These are phyloP conservation scores for Trichoderma polysporum DNA, from an alignment of 2,329 filamentous ascomycete species.

Conservation along the genomic window DNA sequence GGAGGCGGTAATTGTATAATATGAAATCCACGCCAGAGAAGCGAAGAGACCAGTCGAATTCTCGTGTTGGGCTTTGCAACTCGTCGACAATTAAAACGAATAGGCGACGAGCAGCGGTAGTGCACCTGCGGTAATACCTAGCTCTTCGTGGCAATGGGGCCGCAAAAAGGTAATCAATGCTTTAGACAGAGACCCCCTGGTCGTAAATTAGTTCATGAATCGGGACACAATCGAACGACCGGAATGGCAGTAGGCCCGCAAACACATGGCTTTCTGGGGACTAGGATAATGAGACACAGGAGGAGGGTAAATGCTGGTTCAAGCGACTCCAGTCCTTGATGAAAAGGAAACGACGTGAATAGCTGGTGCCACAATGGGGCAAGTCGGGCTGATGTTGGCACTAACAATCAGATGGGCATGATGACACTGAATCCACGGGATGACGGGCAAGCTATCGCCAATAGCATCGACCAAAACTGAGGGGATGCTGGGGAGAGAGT, in stretches of 20 bases:
- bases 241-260: conserved; percentile 18
- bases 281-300: conserved; percentile 17
- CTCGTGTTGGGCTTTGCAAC: neutral
- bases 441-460: neutral
- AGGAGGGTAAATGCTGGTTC: neutral
- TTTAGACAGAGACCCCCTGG: conserved; percentile 8
- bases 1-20: neutral
- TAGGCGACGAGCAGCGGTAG: neutral
- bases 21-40: neutral
- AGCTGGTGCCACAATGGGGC: neutral
- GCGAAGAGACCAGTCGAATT: neutral
- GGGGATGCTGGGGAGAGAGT: neutral
- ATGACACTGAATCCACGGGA: neutral
- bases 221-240: conserved; percentile 16
- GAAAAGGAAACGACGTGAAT: neutral
- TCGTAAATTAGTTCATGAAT: conserved; percentile 18
- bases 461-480: neutral
- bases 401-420: conserved; percentile 2
- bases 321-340: conserved; percentile 3
- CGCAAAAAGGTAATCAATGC: conserved; percentile 16
- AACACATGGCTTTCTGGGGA: conserved; percentile 18
- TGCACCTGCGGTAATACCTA: conserved; percentile 4
- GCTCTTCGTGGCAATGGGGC: conserved; percentile 16
- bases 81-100: conserved; percentile 7
- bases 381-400: neutral